Base-by-base conservation (phyloP, 1,139 yeast genomes). In the Magnusiomyces starmeri region DNA sequence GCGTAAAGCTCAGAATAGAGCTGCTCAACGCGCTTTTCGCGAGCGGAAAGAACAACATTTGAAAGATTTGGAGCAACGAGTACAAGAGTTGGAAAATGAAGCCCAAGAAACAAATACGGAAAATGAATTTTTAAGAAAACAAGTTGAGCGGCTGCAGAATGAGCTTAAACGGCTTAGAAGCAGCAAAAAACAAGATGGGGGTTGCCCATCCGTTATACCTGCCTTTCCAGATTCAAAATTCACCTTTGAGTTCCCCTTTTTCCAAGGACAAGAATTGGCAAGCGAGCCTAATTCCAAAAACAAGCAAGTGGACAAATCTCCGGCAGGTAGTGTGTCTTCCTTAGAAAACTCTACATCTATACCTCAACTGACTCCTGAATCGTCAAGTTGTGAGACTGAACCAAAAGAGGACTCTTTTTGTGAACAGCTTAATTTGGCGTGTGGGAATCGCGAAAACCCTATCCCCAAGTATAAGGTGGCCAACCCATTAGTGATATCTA, bases 21-120 rank as follows among this genome's bases (percentile, higher is more conserved):
- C 97, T 7, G 98, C 98, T 21, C 98, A 92, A 70, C 75, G 97
- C 53, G 97, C 97, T 9, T 92, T 89, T 69, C 75, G 98, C 56
- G 97, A 92, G 68, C 79, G 98, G 58, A 92, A 92, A 68, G 97
- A 92, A 67, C 76, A 76, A 53, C 88, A 85, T 63, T 78, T 92
- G 82, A 79, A 82, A 64, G 96, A 89, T 57, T 75, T 92, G 56
- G 97, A 90, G 65, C 83, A 82, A 52, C 82, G 85, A 60, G 95
- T 90, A 20, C 69, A 75, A 54, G 69, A 71, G 56, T 75, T 90
- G 59, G 96, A 90, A 68, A 78, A 77, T 57, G 85, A 83, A 60
- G 83, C 83, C 58, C 72, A 79, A 53, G 74, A 75, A 61, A 78
- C 84, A 54, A 73, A 74, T 56, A 75, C 85, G 26, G 96, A 89